A percentile compares a stretch with the other conserved stretches of the same genome.
These are phyloP conservation scores for Tremella yokohamensis DNA, from an alignment of 768 basidiomycete genomes.

Conservation along the genomic window DNA sequence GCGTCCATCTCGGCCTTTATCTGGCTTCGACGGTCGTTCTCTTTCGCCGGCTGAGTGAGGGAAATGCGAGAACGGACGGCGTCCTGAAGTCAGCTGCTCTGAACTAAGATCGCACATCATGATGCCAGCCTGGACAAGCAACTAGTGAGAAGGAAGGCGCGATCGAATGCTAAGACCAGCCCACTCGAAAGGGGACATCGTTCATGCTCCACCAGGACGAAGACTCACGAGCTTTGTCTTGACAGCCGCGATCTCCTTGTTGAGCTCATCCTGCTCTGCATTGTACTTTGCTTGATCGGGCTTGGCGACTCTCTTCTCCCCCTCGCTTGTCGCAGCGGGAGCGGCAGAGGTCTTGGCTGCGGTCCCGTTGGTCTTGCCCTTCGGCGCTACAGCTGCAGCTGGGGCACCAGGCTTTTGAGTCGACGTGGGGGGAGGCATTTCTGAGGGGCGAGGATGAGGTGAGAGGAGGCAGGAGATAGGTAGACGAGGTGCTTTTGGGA, in stretches of 20 bases:
- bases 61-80: constrained; percentile 43
- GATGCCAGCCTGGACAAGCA: not conserved
- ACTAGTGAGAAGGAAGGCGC: too few species aligned
- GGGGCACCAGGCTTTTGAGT: constrained; percentile 37
- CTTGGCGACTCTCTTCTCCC: constrained; percentile 50
- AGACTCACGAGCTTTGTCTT: constrained; percentile 73
- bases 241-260: constrained; percentile 74
- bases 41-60: constrained; percentile 34
- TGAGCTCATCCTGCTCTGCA: constrained; percentile 75
- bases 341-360: constrained; percentile 15
- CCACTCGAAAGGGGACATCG: not conserved
- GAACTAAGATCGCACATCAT: not conserved
- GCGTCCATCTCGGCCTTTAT: constrained; percentile 77
- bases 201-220: not conserved
- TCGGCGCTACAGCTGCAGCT: constrained; percentile 10
- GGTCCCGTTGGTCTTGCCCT: constrained; percentile 24
- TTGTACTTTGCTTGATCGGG: constrained; percentile 86
- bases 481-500: too few species aligned
- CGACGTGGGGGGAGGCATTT: constrained; percentile 49
- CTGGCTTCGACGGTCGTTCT: constrained; percentile 66
- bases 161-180: too few species aligned
- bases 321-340: constrained; percentile 16
- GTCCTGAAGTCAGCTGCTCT: constrained; percentile 28
- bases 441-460: constrained; percentile 5
- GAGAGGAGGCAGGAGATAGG: not conserved